phyloP scores from a whole-genome alignment of 768 basidiomycete genomes.

The Termitomyces sp. region DNA sequence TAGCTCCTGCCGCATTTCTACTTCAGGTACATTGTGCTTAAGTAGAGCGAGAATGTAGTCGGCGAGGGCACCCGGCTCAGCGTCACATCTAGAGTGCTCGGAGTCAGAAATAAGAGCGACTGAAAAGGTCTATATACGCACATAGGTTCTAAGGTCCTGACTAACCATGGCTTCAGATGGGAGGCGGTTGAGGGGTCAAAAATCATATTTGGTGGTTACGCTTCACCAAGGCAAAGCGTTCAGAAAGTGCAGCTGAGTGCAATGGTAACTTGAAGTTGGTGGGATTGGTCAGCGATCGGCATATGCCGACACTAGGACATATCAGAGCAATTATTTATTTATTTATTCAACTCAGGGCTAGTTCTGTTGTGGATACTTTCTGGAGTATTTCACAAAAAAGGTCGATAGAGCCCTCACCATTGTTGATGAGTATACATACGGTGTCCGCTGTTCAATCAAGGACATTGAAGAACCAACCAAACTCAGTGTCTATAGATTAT shows the following conservation, averaged over 20 bases:
- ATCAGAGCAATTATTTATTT: too few relatives aligned
- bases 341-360: too few relatives aligned
- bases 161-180: conserved; percentile 85
- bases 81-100: conserved; percentile 74
- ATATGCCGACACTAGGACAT: too few relatives aligned
- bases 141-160: conserved; percentile 90
- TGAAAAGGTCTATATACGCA: conserved; percentile 31
- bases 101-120: conserved; percentile 13
- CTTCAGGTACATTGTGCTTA: conserved; percentile 83
- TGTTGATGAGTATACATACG: too few relatives aligned
- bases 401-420: too few relatives aligned
- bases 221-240: conserved; percentile 7
- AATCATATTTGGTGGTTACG: conserved; percentile 42
- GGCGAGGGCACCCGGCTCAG: conserved; percentile 88
- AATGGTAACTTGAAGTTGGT: neutral
- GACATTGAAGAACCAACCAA: too few relatives aligned
- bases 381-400: too few relatives aligned
- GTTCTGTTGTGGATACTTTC: too few relatives aligned
- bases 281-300: conserved; percentile 15
- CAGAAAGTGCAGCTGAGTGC: neutral
- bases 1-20: conserved; percentile 80
- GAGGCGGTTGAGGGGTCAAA: conserved; percentile 60
- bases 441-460: too few relatives aligned
- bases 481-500: too few relatives aligned
- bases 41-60: conserved; percentile 94